A percentile compares a stretch with the other conserved stretches of the same genome.
These are phyloP conservation scores for Furcasterigmium furcatum DNA, from an alignment of 2,329 filamentous ascomycete genomes.

Conservation along the genomic window DNA sequence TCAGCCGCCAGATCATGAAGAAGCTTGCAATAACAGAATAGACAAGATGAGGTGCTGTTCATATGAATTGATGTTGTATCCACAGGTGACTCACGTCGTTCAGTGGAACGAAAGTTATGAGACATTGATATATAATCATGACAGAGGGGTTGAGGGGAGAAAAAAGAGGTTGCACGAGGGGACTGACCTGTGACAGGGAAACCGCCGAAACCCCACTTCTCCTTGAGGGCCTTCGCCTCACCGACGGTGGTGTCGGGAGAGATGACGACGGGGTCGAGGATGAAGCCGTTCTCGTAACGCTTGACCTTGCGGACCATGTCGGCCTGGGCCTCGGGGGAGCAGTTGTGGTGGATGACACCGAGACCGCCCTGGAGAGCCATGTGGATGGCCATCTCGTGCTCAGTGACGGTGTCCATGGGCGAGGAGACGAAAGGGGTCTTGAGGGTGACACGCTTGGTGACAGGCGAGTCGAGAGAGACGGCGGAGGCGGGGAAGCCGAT, in stretches of 20 bases:
- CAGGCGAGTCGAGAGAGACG: constrained; percentile 81
- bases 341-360: constrained; percentile 99
- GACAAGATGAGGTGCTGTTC: constrained; percentile 9
- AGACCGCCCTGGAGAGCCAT: constrained; percentile 86
- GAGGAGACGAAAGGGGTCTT: constrained; percentile 98
- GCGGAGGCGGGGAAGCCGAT: constrained; percentile 95
- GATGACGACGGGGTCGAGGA: constrained; percentile 91
- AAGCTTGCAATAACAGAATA: constrained; percentile 8
- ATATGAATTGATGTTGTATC: constrained; percentile 49
- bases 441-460: constrained; percentile 92
- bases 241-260: constrained; percentile 82
- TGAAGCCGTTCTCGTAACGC: constrained; percentile 99
- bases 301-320: constrained; percentile 99
- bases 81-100: constrained; percentile 75
- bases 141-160: constrained; percentile 23
- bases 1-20: constrained; percentile 1
- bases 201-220: constrained; percentile 97
- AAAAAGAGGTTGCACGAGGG: constrained; percentile 13
- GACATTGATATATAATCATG: constrained; percentile 78
- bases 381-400: constrained; percentile 99
- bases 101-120: constrained; percentile 99
- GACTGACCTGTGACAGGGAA: constrained; percentile 96
- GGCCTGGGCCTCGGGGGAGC: constrained; percentile 93
- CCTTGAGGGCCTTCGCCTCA: constrained; percentile 88
- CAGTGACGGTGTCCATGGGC: constrained; percentile 99